Percentiles rank a stretch among this genome's conserved stretches.
Conservation (phyloP, 73 alveolate species). For the Effrenium voratum region DNA sequence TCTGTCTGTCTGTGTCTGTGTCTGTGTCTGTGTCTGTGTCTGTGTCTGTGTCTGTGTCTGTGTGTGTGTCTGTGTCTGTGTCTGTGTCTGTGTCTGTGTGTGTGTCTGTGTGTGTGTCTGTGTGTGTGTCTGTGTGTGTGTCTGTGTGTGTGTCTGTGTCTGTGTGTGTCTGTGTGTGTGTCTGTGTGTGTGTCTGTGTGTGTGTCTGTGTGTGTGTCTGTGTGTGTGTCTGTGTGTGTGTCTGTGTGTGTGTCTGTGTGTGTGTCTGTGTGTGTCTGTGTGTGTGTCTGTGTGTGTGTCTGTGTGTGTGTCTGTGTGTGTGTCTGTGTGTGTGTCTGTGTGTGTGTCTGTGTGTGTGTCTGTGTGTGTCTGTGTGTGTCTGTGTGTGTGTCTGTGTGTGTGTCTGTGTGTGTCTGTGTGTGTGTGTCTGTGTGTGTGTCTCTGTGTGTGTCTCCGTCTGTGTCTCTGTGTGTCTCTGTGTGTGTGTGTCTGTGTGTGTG, state of each 20-base stretch:
- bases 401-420: background rate
- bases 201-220: background rate
- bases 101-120: no score
- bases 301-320: background rate
- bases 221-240: background rate
- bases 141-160: no score
- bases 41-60: no score
- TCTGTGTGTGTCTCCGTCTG: background rate
- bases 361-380: background rate
- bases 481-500: background rate
- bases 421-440: background rate
- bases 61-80: no score
- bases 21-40: no score
- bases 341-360: background rate
- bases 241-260: background rate
- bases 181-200: no score
- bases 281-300: background rate
- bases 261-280: background rate
- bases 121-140: no score
- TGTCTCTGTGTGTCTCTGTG: background rate
- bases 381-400: background rate
- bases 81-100: no score
- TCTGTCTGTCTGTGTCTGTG: no score
- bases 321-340: background rate
- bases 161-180: no score